Percentiles rank a stretch among this genome's conserved stretches.
Evolutionary conservation across 148 eudicot genomes (phyloP).

Genomic region (Salicornia ramosissima): DNA sequence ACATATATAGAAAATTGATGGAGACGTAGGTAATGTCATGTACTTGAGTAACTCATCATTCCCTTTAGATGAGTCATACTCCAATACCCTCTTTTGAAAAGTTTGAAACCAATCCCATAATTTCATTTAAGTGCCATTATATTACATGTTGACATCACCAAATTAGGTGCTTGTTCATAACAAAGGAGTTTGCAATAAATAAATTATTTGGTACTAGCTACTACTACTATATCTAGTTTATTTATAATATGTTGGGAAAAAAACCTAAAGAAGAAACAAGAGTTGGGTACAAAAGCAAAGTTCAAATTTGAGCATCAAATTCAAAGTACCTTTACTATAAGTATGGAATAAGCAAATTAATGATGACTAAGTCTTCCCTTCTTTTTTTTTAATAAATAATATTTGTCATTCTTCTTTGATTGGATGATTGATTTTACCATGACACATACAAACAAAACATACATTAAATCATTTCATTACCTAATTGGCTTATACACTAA

Average conservation of each 20-base stretch:
- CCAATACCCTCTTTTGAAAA: conserved; percentile 15
- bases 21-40: not conserved
- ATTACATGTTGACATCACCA: conserved; percentile 20
- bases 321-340: conserved; percentile 14
- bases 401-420: conserved; percentile 5
- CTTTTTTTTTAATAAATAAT: not conserved
- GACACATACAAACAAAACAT: not conserved
- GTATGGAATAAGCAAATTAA: conserved; percentile 18
- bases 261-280: too few relatives aligned
- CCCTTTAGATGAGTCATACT: conserved; percentile 18
- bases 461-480: not conserved
- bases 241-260: not conserved
- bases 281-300: conserved; percentile 4
- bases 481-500: not conserved
- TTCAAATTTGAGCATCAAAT: conserved; percentile 9
- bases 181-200: conserved; percentile 6
- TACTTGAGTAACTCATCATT: conserved; percentile 7
- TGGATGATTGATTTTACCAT: conserved; percentile 8
- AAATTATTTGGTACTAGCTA: too few relatives aligned
- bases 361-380: conserved; percentile 3
- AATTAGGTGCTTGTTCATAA: conserved; percentile 15
- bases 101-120: not conserved
- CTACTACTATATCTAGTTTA: too few relatives aligned
- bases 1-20: not conserved
- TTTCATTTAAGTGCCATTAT: not conserved